phyloP scores from a whole-genome alignment of 331 rosid species.

The Spiraea crenata region DNA sequence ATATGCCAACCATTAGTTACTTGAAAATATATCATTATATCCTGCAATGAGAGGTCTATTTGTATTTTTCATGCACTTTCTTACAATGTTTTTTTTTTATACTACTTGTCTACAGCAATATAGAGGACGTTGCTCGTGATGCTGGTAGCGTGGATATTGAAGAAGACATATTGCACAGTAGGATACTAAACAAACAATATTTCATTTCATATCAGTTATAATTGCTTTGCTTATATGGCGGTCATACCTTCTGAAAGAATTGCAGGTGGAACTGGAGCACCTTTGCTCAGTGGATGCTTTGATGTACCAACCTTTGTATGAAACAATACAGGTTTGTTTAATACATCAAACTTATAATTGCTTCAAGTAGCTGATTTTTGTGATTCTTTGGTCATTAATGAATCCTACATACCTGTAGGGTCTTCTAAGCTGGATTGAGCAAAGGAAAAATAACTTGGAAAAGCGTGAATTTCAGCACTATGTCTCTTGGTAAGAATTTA shows the following conservation, averaged over 20 bases:
- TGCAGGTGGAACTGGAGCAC: conserved; percentile 72
- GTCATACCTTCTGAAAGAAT: conserved; percentile 47
- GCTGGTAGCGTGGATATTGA: conserved; percentile 90
- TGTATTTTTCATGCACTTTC: not conserved
- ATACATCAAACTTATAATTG: conserved; percentile 19
- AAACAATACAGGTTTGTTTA: conserved; percentile 68
- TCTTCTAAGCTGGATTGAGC: conserved; percentile 81
- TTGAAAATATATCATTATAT: not conserved
- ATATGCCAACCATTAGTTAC: not conserved
- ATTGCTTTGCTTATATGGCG: conserved; percentile 31
- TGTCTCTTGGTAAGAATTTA: conserved; percentile 64
- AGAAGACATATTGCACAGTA: conserved; percentile 77
- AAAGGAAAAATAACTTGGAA: conserved; percentile 54
- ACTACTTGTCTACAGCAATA: conserved; percentile 62
- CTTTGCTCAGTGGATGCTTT: conserved; percentile 52
- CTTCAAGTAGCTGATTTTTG: conserved; percentile 15
- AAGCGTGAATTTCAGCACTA: conserved; percentile 85
- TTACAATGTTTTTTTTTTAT: not conserved
- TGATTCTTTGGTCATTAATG: conserved; percentile 6
- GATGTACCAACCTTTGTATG: conserved; percentile 77
- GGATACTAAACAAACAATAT: conserved; percentile 30
- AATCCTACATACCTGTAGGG: conserved; percentile 46
- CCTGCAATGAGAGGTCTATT: not conserved
- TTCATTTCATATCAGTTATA: conserved; percentile 20
- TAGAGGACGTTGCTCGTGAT: conserved; percentile 85